Base-by-base conservation (phyloP, 352 stramenopile genomes). In the Globisporangium echinulatum region DNA sequence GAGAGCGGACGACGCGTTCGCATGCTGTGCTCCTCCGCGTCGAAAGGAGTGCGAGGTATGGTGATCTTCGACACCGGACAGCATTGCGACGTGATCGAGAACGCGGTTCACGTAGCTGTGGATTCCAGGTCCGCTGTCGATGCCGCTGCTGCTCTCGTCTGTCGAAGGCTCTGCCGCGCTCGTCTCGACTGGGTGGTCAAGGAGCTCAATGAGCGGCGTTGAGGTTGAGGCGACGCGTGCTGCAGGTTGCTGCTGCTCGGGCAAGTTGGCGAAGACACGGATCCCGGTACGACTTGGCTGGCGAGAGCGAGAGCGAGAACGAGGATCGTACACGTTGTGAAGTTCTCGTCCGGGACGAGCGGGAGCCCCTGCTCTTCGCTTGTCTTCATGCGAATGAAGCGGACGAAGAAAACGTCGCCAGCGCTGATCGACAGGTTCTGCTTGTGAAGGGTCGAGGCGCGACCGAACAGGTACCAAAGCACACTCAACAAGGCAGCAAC, bases 1-100 rank as follows among this genome's bases (percentile, higher is more conserved):
- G 13, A 64, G 19, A 0, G 43, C 38, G 3, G 62, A 52, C 4
- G 44, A 55, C 8, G 13, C 48, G 33, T 67, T 68, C 5, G 56
- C 46, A 56, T 68, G 59, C 44, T 70, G 52, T 0, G 33, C 67
- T 19, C 59, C 53, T 2, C 58, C 58, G 4, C 49, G 49, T 0
- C 49, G 25, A n/a, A 33, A 58, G 1, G 50, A 54, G 19, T 58
- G 51, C 36, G 51, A 48, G 25, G 25, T 14, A 14, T 15, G 17
- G 7, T 8, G 39, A 17, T 54, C 33, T 1, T 44, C 11, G 50
- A 54, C 50, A 25, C 7, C 50, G 2, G 33, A 10, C 1, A 11
- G 50, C 49, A 5, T 17, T 1, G 50, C 50, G 0, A 55, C 50
- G 36, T 5, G 37, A 1, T 55, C 36, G 8, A 44, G 46, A 2